Evolutionary conservation across 2,329 filamentous ascomycete genomes (phyloP), one percentile per base, ranked within the genome.

Genomic region (Pseudocercospora crystallina): DNA sequence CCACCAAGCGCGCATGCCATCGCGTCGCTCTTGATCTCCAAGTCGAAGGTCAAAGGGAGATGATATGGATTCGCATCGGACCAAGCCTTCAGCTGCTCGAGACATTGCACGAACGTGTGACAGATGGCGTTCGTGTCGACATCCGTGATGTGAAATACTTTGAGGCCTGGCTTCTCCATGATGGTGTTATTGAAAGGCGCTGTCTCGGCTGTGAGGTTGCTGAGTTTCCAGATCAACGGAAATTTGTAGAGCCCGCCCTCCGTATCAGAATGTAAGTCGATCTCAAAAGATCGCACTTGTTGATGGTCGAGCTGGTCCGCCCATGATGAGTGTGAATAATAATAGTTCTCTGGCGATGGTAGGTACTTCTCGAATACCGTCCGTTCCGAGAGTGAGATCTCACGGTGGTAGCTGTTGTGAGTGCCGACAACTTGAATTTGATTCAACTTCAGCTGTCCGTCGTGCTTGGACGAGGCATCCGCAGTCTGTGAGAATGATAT

Each of bases 391-490:
- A 69, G 65, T 2, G 68, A 66, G 17, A 74, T 65, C 54, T 79
- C 76, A 34, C 72, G 67, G 53, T 80, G 76, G 62, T 79, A 80
- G 54, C 71, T 75, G 62, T 79, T 79, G 61, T 79, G 76, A 0
- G 76, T 77, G 56, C 76, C 76, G 33, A 78, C 64, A 36, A 79
- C 71, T 58, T 79, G 76, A 40, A 79, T 73, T 40, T 79, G 74
- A 61, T 79, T 79, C 66, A 80, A 72, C 43, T 75, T 76, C 43
- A 78, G 61, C 9, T 59, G 45, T 14, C 34, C 41, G 20, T 15
- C 40, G 12, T 54, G 29, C 42, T 34, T 20, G 36, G 43, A 33
- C 39, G 31, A 39, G 15, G 43, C 30, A 11, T 38, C 9, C 12
- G 30, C 10, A 26, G 29, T 13, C n/a, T 30, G 20, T 30, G 34